These are phyloP conservation scores for Tuber microsphaerosporum DNA, from an alignment of 495 filamentous ascomycete species.

Conservation along the genomic window DNA sequence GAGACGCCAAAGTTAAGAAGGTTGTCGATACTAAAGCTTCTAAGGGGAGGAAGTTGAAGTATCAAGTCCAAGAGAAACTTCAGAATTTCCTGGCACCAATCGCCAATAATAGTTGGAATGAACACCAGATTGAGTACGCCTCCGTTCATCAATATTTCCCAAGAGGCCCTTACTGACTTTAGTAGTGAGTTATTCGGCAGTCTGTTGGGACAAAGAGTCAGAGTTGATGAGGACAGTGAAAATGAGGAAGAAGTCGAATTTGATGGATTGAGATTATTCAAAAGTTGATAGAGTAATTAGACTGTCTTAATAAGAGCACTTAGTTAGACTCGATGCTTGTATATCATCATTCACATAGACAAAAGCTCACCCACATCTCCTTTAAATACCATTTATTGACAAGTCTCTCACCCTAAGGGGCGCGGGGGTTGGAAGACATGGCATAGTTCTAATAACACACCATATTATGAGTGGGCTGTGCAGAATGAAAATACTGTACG, in stretches of 20 bases:
- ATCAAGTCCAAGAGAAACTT: slow-evolving; percentile 89
- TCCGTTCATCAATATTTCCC: not conserved
- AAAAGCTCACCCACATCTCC: not conserved
- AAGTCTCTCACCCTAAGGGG: not conserved
- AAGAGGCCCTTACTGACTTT: not conserved
- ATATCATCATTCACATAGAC: not conserved
- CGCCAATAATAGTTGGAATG: slow-evolving; percentile 47
- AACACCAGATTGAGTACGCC: slow-evolving; percentile 55
- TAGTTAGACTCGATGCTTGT: not conserved
- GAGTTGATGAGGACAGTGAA: slow-evolving; percentile 62
- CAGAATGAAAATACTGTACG: not conserved
- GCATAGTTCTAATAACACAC: not conserved
- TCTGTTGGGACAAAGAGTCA: slow-evolving; percentile 71
- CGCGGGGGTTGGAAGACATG: not conserved
- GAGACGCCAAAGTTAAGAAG: slow-evolving; percentile 79
- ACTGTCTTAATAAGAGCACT: not conserved
- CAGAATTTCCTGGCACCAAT: slow-evolving; percentile 98
- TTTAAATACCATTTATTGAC: not conserved
- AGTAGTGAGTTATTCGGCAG: slow-evolving; percentile 70
- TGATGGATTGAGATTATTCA: slow-evolving; percentile 69
- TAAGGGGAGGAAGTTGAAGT: slow-evolving; percentile 88
- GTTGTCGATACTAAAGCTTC: slow-evolving; percentile 87
- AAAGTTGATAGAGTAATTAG: slow-evolving; percentile 34
- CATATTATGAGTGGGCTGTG: not conserved
- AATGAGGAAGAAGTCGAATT: slow-evolving; percentile 56